Evolutionary conservation across 2,329 filamentous ascomycete genomes (phyloP), one percentile per base, ranked within the genome.

Genomic region (Fusarium coffeatum): DNA sequence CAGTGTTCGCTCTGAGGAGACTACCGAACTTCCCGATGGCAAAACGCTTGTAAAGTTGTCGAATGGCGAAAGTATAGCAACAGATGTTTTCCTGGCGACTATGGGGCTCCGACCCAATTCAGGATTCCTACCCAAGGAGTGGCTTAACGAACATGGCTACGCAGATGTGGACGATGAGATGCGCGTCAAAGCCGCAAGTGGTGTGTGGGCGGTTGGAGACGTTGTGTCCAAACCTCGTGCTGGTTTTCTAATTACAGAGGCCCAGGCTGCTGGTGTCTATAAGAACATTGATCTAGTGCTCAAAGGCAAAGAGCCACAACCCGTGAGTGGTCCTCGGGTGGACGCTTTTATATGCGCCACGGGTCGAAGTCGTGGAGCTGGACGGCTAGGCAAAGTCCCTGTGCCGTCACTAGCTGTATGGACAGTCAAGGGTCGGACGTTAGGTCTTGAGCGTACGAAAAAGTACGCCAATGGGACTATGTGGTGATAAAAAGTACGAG

Each of bases 201-300:
- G 81, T 54, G 81, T 87, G 25, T 88, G 86, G 86, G 86, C 86
- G 10, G 81, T 83, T 5, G 86, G 86, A 25, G 86, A 88, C 58
- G 77, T 87, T 43, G 83, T 87, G 25, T 83, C 82, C 69, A 82
- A 82, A 73, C 85, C 86, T 23, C 80, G 82, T 25, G 83, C 87
- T 8, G 87, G 87, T 2, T 89, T 89, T 73, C 85, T 90, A 78
- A 83, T 87, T 59, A 88, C 88, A 0, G 89, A 87, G 60, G 86
- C 86, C 69, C 86, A 88, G 76, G 85, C 86, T 5, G 81, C 81
- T 22, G 83, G 83, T 30, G 85, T 87, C 5, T 83, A 79, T 48
- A 86, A 84, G 78, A 88, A 88, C 72, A 79, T 88, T 54, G 83
- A 83, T n/a, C 80, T 83, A 16, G 80, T 76, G 6, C 76, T 88